Conservation (phyloP, 106 monocot species). For the Allium sativum region DNA sequence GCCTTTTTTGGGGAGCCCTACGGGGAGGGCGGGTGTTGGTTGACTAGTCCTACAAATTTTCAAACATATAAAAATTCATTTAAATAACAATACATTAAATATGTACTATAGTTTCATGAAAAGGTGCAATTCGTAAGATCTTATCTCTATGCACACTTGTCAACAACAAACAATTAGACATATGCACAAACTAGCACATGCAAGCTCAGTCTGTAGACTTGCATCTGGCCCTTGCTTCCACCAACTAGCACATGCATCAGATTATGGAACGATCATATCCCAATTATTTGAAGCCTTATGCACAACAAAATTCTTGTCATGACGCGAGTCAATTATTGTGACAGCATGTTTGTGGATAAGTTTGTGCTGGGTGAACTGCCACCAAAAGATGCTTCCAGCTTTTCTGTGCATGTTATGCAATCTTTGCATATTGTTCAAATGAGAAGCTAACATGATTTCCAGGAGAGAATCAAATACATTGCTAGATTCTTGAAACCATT, state of each 20-base stretch:
- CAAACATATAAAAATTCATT: too few species aligned
- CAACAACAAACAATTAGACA: too few species aligned
- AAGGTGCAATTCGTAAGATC: too few species aligned
- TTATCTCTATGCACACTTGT: too few species aligned
- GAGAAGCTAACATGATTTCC: conserved; percentile 35
- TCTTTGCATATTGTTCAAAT: conserved; percentile 56
- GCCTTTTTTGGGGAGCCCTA: too few species aligned
- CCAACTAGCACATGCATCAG: conserved; percentile 99
- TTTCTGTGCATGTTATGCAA: conserved; percentile 59
- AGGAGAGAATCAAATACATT: conserved; percentile 53
- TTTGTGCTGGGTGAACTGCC: conserved; percentile 97
- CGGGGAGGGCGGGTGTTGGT: too few species aligned
- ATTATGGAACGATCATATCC: conserved; percentile 67
- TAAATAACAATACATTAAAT: too few species aligned
- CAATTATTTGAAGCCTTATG: conserved; percentile 49
- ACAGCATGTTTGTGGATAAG: conserved; percentile 57
- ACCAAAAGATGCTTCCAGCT: conserved; percentile 77
- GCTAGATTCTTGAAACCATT: conserved; percentile 79
- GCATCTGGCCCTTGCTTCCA: conserved; percentile 99
- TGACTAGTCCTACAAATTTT: too few species aligned
- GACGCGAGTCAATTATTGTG: conserved; percentile 94
- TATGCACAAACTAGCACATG: too few species aligned
- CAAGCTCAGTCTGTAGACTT: conserved; percentile 79
- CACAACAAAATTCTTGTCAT: conserved; percentile 77
- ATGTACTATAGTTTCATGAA: too few species aligned